phyloP scores from a whole-genome alignment of 768 basidiomycete genomes.

The Boletus rufocinnamomeus region DNA sequence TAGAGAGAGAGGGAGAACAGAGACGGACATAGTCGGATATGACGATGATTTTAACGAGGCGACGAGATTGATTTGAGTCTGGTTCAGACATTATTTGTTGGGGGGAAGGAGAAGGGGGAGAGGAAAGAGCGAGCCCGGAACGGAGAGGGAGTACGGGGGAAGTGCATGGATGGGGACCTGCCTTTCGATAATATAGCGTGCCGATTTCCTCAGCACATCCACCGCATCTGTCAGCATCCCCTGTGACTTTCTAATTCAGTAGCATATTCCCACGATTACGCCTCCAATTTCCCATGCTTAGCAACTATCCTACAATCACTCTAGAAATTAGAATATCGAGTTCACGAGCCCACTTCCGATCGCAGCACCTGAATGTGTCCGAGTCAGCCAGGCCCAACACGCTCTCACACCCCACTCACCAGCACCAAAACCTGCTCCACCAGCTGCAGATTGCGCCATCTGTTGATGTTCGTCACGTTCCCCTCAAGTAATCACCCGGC shows the following conservation, averaged over 20 bases:
- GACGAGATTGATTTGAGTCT: conserved; percentile 15
- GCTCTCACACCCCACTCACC: conserved; percentile 28
- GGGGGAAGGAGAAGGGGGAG: not conserved
- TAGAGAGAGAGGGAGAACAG: not conserved
- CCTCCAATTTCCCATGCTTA: conserved; percentile 22
- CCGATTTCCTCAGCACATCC: conserved; percentile 29
- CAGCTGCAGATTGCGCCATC: conserved; percentile 37
- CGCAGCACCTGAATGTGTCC: conserved; percentile 40
- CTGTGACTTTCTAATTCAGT: conserved; percentile 20
- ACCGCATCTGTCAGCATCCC: conserved; percentile 36
- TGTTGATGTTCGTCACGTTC: conserved; percentile 8
- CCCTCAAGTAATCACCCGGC: not conserved
- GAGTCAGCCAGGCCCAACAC: not conserved
- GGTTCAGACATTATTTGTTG: conserved; percentile 22
- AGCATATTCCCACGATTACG: conserved; percentile 26
- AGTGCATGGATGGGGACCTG: conserved; percentile 31
- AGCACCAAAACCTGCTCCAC: conserved; percentile 52
- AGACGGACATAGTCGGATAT: conserved; percentile 38
- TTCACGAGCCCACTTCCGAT: conserved; percentile 47
- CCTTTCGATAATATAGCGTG: conserved; percentile 29
- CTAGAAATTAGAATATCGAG: conserved; percentile 43
- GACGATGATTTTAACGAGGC: conserved; percentile 34
- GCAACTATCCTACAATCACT: conserved; percentile 16
- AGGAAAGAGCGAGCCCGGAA: not conserved
- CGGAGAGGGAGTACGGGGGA: conserved; percentile 8